Evolutionary conservation across 202 grass and related monocot genomes (phyloP).

Genomic region (Carex arenaria): DNA sequence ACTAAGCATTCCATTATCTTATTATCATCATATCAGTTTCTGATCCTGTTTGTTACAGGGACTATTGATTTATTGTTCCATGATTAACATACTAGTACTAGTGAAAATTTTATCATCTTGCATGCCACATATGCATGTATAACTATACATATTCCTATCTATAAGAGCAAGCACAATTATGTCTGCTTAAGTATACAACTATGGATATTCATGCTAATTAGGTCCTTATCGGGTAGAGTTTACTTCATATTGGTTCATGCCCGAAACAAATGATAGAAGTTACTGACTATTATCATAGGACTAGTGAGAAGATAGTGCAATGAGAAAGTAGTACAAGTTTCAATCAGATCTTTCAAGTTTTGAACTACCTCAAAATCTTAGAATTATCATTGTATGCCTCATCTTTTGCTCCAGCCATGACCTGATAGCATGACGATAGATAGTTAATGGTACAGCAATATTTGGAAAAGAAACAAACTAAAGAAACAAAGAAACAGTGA

Average conservation of each 20-base stretch:
- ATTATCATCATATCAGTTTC: background rate
- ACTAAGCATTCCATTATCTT: background rate
- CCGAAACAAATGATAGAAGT: background rate
- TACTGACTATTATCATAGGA: background rate
- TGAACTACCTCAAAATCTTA: conserved; percentile 45
- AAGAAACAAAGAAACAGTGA: background rate
- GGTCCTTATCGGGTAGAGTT: too few relatives aligned
- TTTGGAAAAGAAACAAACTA: conserved; percentile 6
- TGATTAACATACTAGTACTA: background rate
- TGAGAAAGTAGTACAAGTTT: background rate
- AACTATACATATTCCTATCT: background rate
- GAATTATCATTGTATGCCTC: conserved; percentile 14
- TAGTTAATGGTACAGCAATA: background rate
- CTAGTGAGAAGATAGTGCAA: background rate
- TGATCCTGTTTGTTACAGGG: background rate
- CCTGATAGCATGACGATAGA: conserved; percentile 40
- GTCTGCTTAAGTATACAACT: background rate
- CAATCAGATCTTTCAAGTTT: conserved; percentile 16
- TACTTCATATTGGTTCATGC: too few relatives aligned
- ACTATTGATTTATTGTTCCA: background rate
- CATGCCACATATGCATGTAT: background rate
- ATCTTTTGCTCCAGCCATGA: conserved; percentile 14
- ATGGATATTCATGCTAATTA: background rate
- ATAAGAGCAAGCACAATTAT: background rate
- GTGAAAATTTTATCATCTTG: background rate